Percentiles rank a stretch among this genome's conserved stretches.
phyloP scores from a whole-genome alignment of 805 yeast species.

The Candida boleticola region DNA sequence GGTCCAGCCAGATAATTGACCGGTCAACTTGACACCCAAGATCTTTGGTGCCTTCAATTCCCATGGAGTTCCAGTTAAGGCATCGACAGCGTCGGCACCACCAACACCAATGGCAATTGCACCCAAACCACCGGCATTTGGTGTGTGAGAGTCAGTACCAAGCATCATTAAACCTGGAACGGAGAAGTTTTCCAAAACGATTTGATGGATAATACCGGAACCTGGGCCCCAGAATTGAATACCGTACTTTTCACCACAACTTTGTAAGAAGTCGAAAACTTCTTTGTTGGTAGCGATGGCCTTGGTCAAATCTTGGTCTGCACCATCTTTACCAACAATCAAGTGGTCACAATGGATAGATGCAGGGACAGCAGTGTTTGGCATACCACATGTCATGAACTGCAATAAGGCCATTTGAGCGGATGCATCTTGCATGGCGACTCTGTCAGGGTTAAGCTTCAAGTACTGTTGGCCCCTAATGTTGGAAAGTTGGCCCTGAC shows the following conservation, averaged over 20 bases:
- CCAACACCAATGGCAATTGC: slow-evolving; percentile 99
- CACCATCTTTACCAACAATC: slow-evolving; percentile 95
- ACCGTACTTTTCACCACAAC: slow-evolving; percentile 92
- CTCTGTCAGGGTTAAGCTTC: slow-evolving; percentile 94
- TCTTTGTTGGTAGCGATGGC: slow-evolving; percentile 88
- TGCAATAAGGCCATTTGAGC: slow-evolving; percentile 99
- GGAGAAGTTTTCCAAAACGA: slow-evolving; percentile 92
- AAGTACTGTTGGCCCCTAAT: slow-evolving; percentile 87
- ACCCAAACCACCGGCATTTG: slow-evolving; percentile 98
- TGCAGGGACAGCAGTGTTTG: slow-evolving; percentile 85
- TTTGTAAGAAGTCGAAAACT: slow-evolving; percentile 90
- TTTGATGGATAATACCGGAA: slow-evolving; percentile 97
- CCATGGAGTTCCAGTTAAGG: slow-evolving; percentile 96
- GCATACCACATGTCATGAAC: slow-evolving; percentile 95
- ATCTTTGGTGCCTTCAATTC: slow-evolving; percentile 96
- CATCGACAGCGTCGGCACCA: slow-evolving; percentile 99
- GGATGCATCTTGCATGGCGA: slow-evolving; percentile 99
- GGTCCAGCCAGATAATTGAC: slow-evolving; percentile 88
- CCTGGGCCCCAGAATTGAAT: slow-evolving; percentile 99
- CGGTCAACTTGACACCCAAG: slow-evolving; percentile 91
- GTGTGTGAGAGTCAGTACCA: slow-evolving; percentile 98
- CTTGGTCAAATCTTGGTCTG: slow-evolving; percentile 72
- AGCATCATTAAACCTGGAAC: slow-evolving; percentile 97
- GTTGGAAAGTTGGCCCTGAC: slow-evolving; percentile 47
- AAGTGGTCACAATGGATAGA: slow-evolving; percentile 98